Evolutionary conservation across 2,329 filamentous ascomycete species (phyloP), one percentile per base, ranked within the genome.

Genomic region (Penicillium glabrum): DNA sequence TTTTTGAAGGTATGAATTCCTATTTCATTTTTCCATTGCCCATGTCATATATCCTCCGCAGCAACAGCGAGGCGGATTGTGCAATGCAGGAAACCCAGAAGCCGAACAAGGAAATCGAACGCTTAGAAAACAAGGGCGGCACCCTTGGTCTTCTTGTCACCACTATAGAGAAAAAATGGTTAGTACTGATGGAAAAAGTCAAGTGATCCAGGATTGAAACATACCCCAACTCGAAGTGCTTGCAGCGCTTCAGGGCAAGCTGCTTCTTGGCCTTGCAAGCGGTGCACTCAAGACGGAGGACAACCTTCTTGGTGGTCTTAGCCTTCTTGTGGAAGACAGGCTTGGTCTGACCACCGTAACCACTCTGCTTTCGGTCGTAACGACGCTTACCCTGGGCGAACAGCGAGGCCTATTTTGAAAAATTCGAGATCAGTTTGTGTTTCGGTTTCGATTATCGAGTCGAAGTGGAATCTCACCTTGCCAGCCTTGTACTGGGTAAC

Each of bases 71-170:
- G 65, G 68, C 65, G 65, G 65, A 61, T 61, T 67, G 67, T 71
- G 70, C 72, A 74, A 73, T 71, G 71, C 69, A 72, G 66, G 67
- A 74, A 73, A 74, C 72, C 72, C 72, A 73, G 69, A 61, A 73
- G 70, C 72, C 72, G 69, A 74, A 74, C 70, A 75, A 75, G 70
- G 66, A 74, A 74, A 74, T 69, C 65, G 65, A 68, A 75, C 81
- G 85, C 83, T 89, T 96, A 99, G 88, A 99, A 99, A 76, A 99
- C 95, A 77, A 99, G 88, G 82, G 95, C 95, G 75, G 95, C 95
- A 89, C 95, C 95, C 92, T 99, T 99, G 75, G 95, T 99, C 91
- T 99, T 99, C 93, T 99, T 99, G 89, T 99, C 95, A 88, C 95
- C 95, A 89, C 95, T 96, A 72, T 74, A 69, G 56, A 64, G 60